phyloP scores from a whole-genome alignment of 306 rosid genomes.

The Vigna unguiculata region DNA sequence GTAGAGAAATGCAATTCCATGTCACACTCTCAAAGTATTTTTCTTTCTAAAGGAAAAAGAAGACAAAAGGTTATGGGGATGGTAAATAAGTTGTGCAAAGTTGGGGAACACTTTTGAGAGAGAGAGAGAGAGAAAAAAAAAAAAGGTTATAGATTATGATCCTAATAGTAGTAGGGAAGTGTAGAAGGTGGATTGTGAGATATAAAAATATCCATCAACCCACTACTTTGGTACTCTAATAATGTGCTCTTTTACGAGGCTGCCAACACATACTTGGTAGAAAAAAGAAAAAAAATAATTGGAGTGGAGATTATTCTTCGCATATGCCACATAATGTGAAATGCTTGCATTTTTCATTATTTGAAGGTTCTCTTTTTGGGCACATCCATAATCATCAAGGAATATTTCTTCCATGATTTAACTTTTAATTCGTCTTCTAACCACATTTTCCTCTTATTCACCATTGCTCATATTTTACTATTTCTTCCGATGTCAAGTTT shows the following conservation, averaged over 20 bases:
- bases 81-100: slow-evolving; percentile 32
- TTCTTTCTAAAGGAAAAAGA: background rate
- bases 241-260: slow-evolving; percentile 56
- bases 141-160: slow-evolving; percentile 34
- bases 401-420: slow-evolving; percentile 4
- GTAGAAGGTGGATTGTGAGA: slow-evolving; percentile 56
- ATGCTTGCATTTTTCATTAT: background rate
- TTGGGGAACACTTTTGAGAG: slow-evolving; percentile 33
- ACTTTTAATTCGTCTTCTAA: slow-evolving; percentile 1
- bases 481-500: too few relatives aligned
- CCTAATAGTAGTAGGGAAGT: slow-evolving; percentile 34
- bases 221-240: slow-evolving; percentile 19
- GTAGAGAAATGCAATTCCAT: slow-evolving; percentile 38
- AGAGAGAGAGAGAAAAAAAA: background rate
- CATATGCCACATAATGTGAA: slow-evolving; percentile 25
- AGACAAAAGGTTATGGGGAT: background rate
- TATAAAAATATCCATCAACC: slow-evolving; percentile 38
- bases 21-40: slow-evolving; percentile 24
- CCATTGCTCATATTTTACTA: too few relatives aligned
- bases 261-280: slow-evolving; percentile 44
- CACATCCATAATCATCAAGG: background rate
- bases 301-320: slow-evolving; percentile 38
- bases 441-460: background rate
- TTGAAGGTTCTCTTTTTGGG: background rate
- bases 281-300: background rate